Conservation (phyloP, 1,284 basidiomycete genomes). For the Leccinum variabile region DNA sequence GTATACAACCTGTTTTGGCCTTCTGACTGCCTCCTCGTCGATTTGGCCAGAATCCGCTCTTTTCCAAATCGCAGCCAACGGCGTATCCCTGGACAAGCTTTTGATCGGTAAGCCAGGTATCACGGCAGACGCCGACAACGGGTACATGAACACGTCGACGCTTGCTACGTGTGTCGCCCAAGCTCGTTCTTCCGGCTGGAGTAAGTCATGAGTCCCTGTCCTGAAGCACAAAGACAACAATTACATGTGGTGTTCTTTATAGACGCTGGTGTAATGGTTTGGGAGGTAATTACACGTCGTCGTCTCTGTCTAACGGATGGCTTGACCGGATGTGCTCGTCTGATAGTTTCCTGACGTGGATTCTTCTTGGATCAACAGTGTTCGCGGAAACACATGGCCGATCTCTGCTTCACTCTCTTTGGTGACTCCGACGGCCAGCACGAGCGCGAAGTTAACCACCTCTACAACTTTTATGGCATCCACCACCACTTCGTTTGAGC, state of each 20-base stretch:
- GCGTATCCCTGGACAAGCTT: background rate
- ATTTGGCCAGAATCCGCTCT: background rate
- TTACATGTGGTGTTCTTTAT: background rate
- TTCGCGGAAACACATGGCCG: background rate
- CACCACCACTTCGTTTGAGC: background rate
- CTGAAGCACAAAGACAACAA: background rate
- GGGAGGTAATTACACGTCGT: background rate
- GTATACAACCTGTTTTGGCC: background rate
- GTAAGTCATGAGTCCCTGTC: background rate
- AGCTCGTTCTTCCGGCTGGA: background rate
- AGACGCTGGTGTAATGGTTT: background rate
- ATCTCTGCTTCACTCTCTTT: background rate
- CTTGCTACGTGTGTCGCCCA: background rate
- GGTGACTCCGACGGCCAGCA: background rate
- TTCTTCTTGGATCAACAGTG: background rate
- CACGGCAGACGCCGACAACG: background rate
- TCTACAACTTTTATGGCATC: background rate
- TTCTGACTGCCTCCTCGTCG: background rate
- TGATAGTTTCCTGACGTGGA: background rate
- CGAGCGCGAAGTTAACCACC: background rate
- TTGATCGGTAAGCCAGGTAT: background rate
- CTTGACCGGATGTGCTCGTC: background rate
- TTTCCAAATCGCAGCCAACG: background rate
- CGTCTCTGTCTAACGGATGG: background rate
- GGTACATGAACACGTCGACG: background rate